Evolutionary conservation across 805 yeast genomes (phyloP).

Genomic region (Nakazawaea siamensis): DNA sequence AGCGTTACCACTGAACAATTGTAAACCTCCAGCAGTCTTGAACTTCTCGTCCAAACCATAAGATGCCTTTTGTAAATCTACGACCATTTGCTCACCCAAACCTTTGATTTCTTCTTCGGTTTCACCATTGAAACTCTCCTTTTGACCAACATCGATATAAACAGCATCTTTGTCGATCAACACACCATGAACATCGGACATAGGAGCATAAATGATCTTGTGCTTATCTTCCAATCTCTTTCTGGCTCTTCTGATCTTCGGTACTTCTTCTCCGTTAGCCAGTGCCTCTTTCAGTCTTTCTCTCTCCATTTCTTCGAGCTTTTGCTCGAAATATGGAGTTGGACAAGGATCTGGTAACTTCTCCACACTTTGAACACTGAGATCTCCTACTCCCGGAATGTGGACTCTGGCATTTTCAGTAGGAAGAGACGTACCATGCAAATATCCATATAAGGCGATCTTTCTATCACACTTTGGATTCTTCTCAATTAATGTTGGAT

Average conservation of each 20-base stretch:
- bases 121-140: constrained; percentile 17
- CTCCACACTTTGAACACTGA: constrained; percentile 66
- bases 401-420: constrained; percentile 68
- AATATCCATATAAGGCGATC: constrained; percentile 86
- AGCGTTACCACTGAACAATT: constrained; percentile 50
- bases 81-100: constrained; percentile 80
- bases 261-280: constrained; percentile 44
- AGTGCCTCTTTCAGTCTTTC: constrained; percentile 63
- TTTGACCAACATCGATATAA: constrained; percentile 69
- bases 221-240: constrained; percentile 91
- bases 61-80: constrained; percentile 67
- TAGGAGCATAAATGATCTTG: constrained; percentile 94
- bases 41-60: constrained; percentile 50
- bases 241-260: constrained; percentile 45
- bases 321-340: constrained; percentile 87
- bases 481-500: constrained; percentile 72
- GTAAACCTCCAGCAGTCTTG: constrained; percentile 45
- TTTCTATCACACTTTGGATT: constrained; percentile 83
- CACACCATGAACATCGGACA: constrained; percentile 99
- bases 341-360: constrained; percentile 98
- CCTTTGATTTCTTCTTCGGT: constrained; percentile 35
- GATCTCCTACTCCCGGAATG: constrained; percentile 94
- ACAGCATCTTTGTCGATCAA: constrained; percentile 96
- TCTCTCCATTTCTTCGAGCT: constrained; percentile 70
- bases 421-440: constrained; percentile 88